Evolutionary conservation across 164 flowering plant genomes (phyloP).

Genomic region (Santalum album): DNA sequence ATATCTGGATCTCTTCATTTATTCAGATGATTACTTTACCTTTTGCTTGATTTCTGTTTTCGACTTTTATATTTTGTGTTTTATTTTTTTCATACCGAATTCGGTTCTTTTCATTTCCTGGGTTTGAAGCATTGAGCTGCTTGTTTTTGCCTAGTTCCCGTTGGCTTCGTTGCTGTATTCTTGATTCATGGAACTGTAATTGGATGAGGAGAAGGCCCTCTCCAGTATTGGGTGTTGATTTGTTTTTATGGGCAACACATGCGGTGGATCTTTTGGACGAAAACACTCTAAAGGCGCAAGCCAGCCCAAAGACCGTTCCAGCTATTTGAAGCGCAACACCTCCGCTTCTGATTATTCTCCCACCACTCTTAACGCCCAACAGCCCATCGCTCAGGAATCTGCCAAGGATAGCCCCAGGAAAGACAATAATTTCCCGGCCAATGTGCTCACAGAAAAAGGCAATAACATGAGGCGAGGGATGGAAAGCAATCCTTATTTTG

Average conservation of each 20-base stretch:
- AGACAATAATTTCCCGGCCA: neutral
- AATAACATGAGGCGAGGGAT: slow-evolving; percentile 49
- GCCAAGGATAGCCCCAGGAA: slow-evolving; percentile 18
- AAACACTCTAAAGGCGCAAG: slow-evolving; percentile 49
- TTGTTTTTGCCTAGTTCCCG: too few relatives aligned
- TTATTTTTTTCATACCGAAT: too few relatives aligned
- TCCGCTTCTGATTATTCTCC: slow-evolving; percentile 33
- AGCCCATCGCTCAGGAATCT: slow-evolving; percentile 28
- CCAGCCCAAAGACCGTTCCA: slow-evolving; percentile 45
- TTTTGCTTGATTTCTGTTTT: too few relatives aligned
- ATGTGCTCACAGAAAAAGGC: slow-evolving; percentile 29
- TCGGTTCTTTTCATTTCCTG: too few relatives aligned
- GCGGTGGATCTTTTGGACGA: slow-evolving; percentile 81
- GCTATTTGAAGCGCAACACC: slow-evolving; percentile 22
- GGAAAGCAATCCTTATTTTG: slow-evolving; percentile 57
- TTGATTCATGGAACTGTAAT: too few relatives aligned
- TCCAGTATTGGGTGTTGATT: too few relatives aligned
- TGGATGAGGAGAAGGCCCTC: too few relatives aligned
- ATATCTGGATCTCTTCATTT: too few relatives aligned
- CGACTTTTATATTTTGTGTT: too few relatives aligned
- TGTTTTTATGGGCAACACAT: slow-evolving; percentile 97
- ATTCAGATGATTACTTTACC: too few relatives aligned
- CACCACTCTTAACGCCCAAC: slow-evolving; percentile 25
- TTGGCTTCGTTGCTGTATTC: too few relatives aligned
- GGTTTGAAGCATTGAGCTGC: too few relatives aligned